phyloP scores from a whole-genome alignment of 1,284 basidiomycete genomes.

The Xerocomus amazonicus region DNA sequence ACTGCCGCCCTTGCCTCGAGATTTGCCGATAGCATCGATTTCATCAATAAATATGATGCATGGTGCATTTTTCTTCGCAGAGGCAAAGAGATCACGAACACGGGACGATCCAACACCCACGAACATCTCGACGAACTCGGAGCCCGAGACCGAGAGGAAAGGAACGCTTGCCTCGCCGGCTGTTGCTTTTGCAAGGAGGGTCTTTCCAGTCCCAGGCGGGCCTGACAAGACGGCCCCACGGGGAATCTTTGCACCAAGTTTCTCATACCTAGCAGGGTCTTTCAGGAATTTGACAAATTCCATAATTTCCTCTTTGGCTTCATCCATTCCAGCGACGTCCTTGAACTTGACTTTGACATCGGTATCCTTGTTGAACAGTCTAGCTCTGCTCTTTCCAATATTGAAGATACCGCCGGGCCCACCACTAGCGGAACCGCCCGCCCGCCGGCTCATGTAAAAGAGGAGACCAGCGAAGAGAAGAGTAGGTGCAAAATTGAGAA shows the following conservation, averaged over 20 bases:
- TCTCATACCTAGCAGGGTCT: conserved; percentile 92
- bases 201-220: conserved; percentile 98
- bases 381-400: conserved; percentile 95
- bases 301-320: conserved; percentile 99
- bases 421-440: conserved; percentile 57
- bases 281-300: conserved; percentile 99
- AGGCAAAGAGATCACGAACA: conserved; percentile 96
- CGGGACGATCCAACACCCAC: conserved; percentile 98
- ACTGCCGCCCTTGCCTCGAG: conserved; percentile 83
- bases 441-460: conserved; percentile 85
- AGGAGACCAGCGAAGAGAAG: conserved; percentile 88
- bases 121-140: conserved; percentile 99
- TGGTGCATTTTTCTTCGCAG: conserved; percentile 95
- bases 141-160: conserved; percentile 97
- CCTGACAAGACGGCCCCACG: conserved; percentile 97
- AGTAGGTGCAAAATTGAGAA: conserved; percentile 93
- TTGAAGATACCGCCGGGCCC: conserved; percentile 91
- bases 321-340: conserved; percentile 99
- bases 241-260: conserved; percentile 97
- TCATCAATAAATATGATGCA: conserved; percentile 99
- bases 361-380: conserved; percentile 97
- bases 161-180: conserved; percentile 97
- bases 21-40: conserved; percentile 98
- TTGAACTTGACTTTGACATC: conserved; percentile 92
- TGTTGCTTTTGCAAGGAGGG: conserved; percentile 95